Evolutionary conservation across 257 asterid genomes (phyloP).

Genomic region (Fraxinus excelsior): DNA sequence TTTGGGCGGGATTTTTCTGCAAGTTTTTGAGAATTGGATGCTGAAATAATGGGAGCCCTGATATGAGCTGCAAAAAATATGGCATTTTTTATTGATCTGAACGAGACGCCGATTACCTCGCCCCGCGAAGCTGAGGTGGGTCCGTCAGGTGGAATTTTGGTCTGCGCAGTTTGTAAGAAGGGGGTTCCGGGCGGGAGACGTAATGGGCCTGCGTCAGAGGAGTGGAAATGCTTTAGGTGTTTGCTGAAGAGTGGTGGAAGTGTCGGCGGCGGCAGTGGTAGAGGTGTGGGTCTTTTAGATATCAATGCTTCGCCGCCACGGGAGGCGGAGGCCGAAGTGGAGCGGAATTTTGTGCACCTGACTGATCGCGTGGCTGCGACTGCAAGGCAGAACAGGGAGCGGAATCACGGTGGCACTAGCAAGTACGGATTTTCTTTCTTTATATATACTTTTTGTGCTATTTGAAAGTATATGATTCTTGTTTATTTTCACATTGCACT

Average conservation of each 20-base stretch:
- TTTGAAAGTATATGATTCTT: not conserved
- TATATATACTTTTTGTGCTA: not conserved
- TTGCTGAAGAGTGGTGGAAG: constrained; percentile 36
- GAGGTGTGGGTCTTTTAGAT: constrained; percentile 51
- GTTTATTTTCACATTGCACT: not conserved
- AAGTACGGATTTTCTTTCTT: constrained; percentile 51
- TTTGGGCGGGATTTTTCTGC: constrained; percentile 1
- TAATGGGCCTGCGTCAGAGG: constrained; percentile 35
- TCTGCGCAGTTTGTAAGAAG: constrained; percentile 50
- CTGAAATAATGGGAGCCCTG: constrained; percentile 31
- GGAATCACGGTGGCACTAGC: constrained; percentile 29
- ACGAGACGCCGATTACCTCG: constrained; percentile 68
- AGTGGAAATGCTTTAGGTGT: constrained; percentile 70
- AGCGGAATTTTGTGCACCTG: constrained; percentile 19
- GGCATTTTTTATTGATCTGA: constrained; percentile 69
- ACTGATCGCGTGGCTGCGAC: constrained; percentile 33
- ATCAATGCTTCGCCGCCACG: constrained; percentile 73
- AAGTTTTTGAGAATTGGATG: constrained; percentile 27
- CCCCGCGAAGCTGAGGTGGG: constrained; percentile 56
- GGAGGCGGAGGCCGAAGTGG: constrained; percentile 52
- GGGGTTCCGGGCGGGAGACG: constrained; percentile 45
- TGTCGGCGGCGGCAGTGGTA: constrained; percentile 23
- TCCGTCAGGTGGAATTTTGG: constrained; percentile 32
- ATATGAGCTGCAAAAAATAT: constrained; percentile 28
- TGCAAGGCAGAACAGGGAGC: constrained; percentile 37